A percentile compares a stretch with the other conserved stretches of the same genome.
Conservation (phyloP, 176 grass and related monocot species). For the Zea luxurians region DNA sequence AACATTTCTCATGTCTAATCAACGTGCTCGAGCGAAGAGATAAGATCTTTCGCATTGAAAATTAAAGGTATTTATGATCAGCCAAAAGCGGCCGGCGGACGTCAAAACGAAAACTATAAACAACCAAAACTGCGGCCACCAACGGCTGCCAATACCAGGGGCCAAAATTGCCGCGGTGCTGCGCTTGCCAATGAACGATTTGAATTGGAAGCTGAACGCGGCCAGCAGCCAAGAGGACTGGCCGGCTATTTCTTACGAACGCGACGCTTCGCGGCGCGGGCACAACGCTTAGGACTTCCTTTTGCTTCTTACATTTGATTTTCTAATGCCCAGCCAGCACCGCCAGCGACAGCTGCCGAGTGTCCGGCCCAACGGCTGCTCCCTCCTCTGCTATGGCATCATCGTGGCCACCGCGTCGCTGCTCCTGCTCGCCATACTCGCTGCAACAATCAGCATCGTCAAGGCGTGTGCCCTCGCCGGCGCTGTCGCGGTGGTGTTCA, state of each 20-base stretch:
- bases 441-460: background rate
- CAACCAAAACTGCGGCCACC: constrained; percentile 24
- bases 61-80: background rate
- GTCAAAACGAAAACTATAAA: background rate
- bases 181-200: background rate
- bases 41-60: background rate
- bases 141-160: background rate
- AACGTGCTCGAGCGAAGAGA: background rate
- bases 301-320: background rate
- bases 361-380: background rate
- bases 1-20: background rate
- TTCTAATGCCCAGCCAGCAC: background rate
- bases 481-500: background rate
- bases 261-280: background rate
- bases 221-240: background rate
- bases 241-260: constrained; percentile 20
- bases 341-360: background rate
- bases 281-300: background rate
- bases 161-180: constrained; percentile 2
- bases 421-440: constrained; percentile 38
- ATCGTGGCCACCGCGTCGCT: constrained; percentile 25
- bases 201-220: background rate
- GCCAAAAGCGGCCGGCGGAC: background rate
- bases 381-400: constrained; percentile 32
- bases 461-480: constrained; percentile 32